phyloP scores from a whole-genome alignment of 2,329 filamentous ascomycete species.

The Beauveria caledonica region DNA sequence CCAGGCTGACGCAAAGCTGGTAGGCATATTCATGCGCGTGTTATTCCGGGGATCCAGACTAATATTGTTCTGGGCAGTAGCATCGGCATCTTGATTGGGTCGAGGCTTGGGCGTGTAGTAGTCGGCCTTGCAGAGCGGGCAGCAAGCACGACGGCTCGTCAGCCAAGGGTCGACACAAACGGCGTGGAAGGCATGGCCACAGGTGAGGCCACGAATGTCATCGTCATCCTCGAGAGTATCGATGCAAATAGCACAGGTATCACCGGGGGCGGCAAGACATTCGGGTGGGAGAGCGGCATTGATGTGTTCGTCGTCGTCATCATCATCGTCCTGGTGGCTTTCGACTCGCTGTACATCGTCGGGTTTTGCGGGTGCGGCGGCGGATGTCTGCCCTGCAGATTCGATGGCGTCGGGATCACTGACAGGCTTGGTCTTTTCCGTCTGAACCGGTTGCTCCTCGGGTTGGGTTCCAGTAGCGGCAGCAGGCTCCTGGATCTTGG shows the following conservation, averaged over 20 bases:
- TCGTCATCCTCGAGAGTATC: conserved; percentile 92
- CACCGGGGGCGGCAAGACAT: conserved; percentile 71
- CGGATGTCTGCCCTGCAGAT: conserved; percentile 19
- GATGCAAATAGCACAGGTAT: conserved; percentile 94
- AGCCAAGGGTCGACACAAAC: conserved; percentile 95
- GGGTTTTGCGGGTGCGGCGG: conserved; percentile 18
- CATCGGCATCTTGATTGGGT: conserved; percentile 38
- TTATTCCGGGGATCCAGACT: conserved; percentile 30
- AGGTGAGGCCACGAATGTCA: conserved; percentile 86
- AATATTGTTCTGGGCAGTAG: conserved; percentile 19
- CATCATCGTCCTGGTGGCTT: conserved; percentile 50
- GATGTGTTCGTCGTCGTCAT: conserved; percentile 79
- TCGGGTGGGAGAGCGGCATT: conserved; percentile 75
- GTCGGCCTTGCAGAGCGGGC: conserved; percentile 94
- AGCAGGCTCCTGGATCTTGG: conserved; percentile 15
- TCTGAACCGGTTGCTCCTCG: conserved; percentile 13
- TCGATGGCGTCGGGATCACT: conserved; percentile 10
- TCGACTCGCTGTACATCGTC: conserved; percentile 30
- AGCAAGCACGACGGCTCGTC: conserved; percentile 88
- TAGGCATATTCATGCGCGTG: conserved; percentile 40
- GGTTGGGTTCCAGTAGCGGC: conserved; percentile 16
- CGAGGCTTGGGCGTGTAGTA: conserved; percentile 94
- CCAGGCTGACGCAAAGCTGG: conserved; percentile 32
- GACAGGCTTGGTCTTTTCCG: conserved; percentile 13
- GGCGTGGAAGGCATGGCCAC: conserved; percentile 97